phyloP scores from a whole-genome alignment of 352 stramenopile species.

The Phytophthora rubi region DNA sequence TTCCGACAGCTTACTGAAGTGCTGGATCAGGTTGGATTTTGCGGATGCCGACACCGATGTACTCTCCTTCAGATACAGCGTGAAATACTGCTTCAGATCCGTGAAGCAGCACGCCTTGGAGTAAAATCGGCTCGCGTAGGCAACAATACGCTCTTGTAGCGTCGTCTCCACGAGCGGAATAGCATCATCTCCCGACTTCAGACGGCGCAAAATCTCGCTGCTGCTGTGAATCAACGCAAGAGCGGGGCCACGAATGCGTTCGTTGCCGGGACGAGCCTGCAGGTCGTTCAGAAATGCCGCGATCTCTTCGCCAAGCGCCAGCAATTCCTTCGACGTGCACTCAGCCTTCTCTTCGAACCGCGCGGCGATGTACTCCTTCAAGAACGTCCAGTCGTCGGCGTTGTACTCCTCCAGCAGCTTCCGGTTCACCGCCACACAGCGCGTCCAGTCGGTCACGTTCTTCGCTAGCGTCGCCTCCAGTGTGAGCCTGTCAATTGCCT shows the following conservation, averaged over 20 bases:
- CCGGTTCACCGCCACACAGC: slow-evolving; percentile 59
- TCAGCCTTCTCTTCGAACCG: slow-evolving; percentile 44
- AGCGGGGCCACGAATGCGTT: slow-evolving; percentile 67
- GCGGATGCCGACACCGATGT: slow-evolving; percentile 39
- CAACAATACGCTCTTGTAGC: slow-evolving; percentile 55
- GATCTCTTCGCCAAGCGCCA: slow-evolving; percentile 40
- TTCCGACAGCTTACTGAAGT: slow-evolving; percentile 46
- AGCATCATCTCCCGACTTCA: slow-evolving; percentile 33
- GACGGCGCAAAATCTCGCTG: slow-evolving; percentile 49
- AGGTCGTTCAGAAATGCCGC: slow-evolving; percentile 53
- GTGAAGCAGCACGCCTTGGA: slow-evolving; percentile 88
- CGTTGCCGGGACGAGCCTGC: slow-evolving; percentile 52
- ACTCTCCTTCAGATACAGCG: slow-evolving; percentile 46
- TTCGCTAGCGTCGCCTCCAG: slow-evolving; percentile 73
- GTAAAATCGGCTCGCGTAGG: slow-evolving; percentile 75
- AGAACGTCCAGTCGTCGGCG: slow-evolving; percentile 85
- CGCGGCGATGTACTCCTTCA: slow-evolving; percentile 67
- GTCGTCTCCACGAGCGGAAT: slow-evolving; percentile 45
- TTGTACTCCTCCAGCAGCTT: slow-evolving; percentile 74
- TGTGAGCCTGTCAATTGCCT: slow-evolving; percentile 74
- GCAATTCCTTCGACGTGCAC: slow-evolving; percentile 19
- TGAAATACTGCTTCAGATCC: slow-evolving; percentile 83
- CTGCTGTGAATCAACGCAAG: slow-evolving; percentile 69
- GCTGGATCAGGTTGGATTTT: slow-evolving; percentile 45
- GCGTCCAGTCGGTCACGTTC: slow-evolving; percentile 55